Percentiles rank a stretch among this genome's conserved stretches.
Conservation (phyloP, 2,329 filamentous ascomycete species). For the Fusarium sp. region DNA sequence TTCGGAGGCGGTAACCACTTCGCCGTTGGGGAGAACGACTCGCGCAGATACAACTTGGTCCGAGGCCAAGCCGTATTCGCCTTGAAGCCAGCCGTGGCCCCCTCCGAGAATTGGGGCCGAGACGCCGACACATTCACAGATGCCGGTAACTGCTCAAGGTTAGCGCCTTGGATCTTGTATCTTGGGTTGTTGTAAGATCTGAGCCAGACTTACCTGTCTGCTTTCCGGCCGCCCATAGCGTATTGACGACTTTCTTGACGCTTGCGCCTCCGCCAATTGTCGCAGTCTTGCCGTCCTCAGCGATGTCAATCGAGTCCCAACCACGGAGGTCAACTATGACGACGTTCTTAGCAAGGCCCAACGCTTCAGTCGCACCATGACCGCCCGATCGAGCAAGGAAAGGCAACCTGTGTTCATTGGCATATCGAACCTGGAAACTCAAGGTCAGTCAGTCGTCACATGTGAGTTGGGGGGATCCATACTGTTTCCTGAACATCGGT, state of each 20-base stretch:
- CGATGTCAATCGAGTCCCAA: constrained; percentile 1
- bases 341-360: constrained; percentile 23
- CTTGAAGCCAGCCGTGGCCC: constrained; percentile 52
- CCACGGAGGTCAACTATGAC: constrained; percentile 27
- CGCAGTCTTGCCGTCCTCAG: not conserved
- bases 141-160: constrained; percentile 40
- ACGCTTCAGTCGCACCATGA: constrained; percentile 31
- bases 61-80: constrained; percentile 49
- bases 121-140: constrained; percentile 49
- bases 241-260: constrained; percentile 23
- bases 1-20: constrained; percentile 35
- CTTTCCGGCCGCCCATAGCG: constrained; percentile 25
- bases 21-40: constrained; percentile 53
- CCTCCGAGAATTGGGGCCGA: constrained; percentile 52
- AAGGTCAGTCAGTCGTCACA: not conserved
- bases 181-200: not conserved
- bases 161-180: not conserved
- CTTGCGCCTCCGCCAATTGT: constrained; percentile 22
- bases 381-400: constrained; percentile 37
- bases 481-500: constrained; percentile 37
- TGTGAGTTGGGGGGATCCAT: not conserved
- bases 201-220: constrained; percentile 26
- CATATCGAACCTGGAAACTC: constrained; percentile 20
- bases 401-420: constrained; percentile 11
- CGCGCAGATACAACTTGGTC: constrained; percentile 55